Evolutionary conservation across 176 grass and related monocot species (phyloP).

Genomic region (Tillandsia fasciculata): DNA sequence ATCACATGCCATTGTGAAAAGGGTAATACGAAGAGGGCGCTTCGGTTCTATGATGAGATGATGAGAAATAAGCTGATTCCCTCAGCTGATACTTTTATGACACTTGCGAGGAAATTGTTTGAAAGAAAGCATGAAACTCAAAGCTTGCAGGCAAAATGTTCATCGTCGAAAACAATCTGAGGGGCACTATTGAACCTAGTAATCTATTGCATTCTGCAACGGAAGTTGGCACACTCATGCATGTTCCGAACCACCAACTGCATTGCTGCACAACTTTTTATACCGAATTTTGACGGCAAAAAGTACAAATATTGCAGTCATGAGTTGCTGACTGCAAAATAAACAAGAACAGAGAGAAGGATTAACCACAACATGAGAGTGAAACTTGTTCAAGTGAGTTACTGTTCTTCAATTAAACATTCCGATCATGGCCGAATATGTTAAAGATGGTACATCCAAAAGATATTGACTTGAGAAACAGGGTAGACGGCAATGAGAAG

Average conservation of each 20-base stretch:
- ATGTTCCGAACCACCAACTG: not conserved
- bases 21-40: constrained; percentile 45
- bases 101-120: constrained; percentile 37
- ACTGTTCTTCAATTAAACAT: too few relatives aligned
- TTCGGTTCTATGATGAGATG: constrained; percentile 70
- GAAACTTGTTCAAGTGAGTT: too few relatives aligned
- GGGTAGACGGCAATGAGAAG: too few relatives aligned
- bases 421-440: too few relatives aligned
- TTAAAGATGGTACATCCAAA: too few relatives aligned
- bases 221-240: not conserved
- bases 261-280: not conserved
- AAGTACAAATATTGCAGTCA: not conserved
- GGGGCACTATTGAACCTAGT: not conserved
- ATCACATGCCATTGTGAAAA: constrained; percentile 47
- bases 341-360: too few relatives aligned
- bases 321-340: too few relatives aligned
- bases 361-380: too few relatives aligned
- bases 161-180: not conserved
- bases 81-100: constrained; percentile 46
- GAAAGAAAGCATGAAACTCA: not conserved
- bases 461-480: too few relatives aligned
- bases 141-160: not conserved
- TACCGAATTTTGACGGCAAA: not conserved
- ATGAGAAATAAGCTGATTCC: constrained; percentile 34
- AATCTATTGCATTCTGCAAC: not conserved